Conservation (phyloP, 2,329 filamentous ascomycete species). For the Calycina marina region DNA sequence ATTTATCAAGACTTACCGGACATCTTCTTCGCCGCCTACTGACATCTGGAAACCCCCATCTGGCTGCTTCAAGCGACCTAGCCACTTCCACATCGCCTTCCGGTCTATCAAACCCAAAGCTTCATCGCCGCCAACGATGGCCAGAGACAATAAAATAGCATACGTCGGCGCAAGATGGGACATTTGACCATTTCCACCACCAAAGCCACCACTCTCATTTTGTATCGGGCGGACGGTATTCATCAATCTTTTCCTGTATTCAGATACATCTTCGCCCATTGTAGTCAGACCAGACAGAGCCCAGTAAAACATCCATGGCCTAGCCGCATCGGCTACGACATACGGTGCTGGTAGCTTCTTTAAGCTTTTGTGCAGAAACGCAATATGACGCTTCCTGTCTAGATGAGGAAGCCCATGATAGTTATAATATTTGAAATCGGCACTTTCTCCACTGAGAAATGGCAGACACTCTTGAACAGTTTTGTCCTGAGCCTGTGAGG, state of each 20-base stretch:
- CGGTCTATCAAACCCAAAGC: conserved; percentile 67
- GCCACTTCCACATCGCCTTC: conserved; percentile 78
- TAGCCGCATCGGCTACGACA: conserved; percentile 66
- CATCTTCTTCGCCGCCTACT: conserved; percentile 78
- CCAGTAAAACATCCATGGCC: conserved; percentile 96
- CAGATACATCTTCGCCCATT: conserved; percentile 56
- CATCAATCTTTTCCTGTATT: conserved; percentile 54
- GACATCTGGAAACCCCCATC: conserved; percentile 86
- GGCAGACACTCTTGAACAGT: conserved; percentile 57
- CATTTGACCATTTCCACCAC: conserved; percentile 80
- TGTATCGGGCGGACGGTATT: conserved; percentile 70
- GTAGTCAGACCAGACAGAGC: conserved; percentile 60
- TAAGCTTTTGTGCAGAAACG: conserved; percentile 45
- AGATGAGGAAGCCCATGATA: conserved; percentile 59
- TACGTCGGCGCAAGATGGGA: conserved; percentile 86
- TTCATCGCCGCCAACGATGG: conserved; percentile 61
- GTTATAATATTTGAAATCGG: conserved; percentile 35
- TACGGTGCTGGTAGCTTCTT: conserved; percentile 53
- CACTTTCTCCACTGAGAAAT: conserved; percentile 40
- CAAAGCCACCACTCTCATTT: conserved; percentile 73
- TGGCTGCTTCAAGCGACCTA: conserved; percentile 71
- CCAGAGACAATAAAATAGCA: conserved; percentile 64
- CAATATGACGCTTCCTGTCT: conserved; percentile 44
- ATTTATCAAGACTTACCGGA: conserved; percentile 44
- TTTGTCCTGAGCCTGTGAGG: conserved; percentile 51